Evolutionary conservation across 805 yeast species (phyloP).

Genomic region (Kazachstania bromeliacearum): DNA sequence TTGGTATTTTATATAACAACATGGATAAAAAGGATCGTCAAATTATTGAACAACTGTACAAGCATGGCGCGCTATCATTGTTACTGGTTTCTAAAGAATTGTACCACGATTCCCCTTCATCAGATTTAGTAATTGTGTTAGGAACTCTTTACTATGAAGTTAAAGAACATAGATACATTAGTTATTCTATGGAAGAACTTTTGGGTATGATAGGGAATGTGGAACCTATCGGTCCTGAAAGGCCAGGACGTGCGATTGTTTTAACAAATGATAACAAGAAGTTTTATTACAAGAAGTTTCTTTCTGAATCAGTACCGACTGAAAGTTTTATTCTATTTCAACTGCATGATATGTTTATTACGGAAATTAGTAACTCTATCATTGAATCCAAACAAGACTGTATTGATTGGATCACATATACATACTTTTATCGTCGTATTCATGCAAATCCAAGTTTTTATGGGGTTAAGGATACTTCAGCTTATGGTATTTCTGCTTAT

Average conservation of each 20-base stretch:
- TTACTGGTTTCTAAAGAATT: constrained; percentile 57
- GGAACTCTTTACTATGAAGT: constrained; percentile 71
- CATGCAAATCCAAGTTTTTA: constrained; percentile 82
- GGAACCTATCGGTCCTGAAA: constrained; percentile 15
- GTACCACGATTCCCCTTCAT: constrained; percentile 39
- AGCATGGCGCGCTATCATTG: constrained; percentile 41
- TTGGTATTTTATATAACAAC: constrained; percentile 51
- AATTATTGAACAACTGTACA: constrained; percentile 46
- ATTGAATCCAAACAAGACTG: constrained; percentile 71
- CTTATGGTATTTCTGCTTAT: constrained; percentile 66
- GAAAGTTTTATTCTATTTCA: constrained; percentile 61
- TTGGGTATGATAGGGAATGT: constrained; percentile 55
- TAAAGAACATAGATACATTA: constrained; percentile 57
- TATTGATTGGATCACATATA: constrained; percentile 80
- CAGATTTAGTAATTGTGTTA: constrained; percentile 49
- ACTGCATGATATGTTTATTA: constrained; percentile 58
- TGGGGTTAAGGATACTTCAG: constrained; percentile 58
- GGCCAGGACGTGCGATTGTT: constrained; percentile 39
- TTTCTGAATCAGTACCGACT: constrained; percentile 67
- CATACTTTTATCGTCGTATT: constrained; percentile 74
- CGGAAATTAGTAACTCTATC: constrained; percentile 61
- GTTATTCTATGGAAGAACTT: constrained; percentile 56
- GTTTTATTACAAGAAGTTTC: constrained; percentile 60
- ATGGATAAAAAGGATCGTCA: constrained; percentile 48
- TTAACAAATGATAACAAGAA: constrained; percentile 47